Evolutionary conservation across 352 stramenopile species (phyloP), one percentile per base, ranked within the genome.

Genomic region (Pythium apleroticum): DNA sequence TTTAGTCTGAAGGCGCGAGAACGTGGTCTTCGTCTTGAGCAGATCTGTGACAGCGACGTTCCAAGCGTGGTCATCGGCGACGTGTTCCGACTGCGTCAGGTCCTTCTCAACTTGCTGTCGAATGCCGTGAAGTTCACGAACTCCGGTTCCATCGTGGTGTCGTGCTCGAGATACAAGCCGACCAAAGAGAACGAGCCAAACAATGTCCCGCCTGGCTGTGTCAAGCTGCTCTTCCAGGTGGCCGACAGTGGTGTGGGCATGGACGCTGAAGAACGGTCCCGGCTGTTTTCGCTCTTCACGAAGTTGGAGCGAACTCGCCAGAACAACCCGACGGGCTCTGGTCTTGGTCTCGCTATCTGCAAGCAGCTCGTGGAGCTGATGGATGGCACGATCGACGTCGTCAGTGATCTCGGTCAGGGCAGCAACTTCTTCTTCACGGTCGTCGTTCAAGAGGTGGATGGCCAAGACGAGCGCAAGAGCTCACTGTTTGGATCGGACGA

Each of bases 41-140:
- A 90, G 11, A 83, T 87, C 55, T 85, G 79, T 35, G 81, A 84
- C 19, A 73, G 86, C 10, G 75, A 81, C 41, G 78, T 95, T 0
- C 82, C 84, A 0, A 78, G 76, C 50, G 74, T 89, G 43, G 74
- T 81, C 20, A 93, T 93, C 60, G 81, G 81, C 4, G 84, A 93
- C 37, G 84, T 91, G 25, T 76, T 89, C 22, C 80, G 84, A 22
- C 46, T 93, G 17, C 80, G 82, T 53, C 84, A 93, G 72, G 78
- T 93, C 9, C 28, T 93, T 33, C 61, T 91, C 19, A 93, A 93
- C 43, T 60, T 93, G 61, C 57, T 93, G 15, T 91, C 81, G 31
- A 93, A 93, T 53, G 81, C 84, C 7, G 85, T 93, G 55, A 93
- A 93, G 66, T 93, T 93, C 48, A 93, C 84, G 19, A 87, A 84